phyloP scores from a whole-genome alignment of 805 yeast species.

The Candida pseudofarinosa region DNA sequence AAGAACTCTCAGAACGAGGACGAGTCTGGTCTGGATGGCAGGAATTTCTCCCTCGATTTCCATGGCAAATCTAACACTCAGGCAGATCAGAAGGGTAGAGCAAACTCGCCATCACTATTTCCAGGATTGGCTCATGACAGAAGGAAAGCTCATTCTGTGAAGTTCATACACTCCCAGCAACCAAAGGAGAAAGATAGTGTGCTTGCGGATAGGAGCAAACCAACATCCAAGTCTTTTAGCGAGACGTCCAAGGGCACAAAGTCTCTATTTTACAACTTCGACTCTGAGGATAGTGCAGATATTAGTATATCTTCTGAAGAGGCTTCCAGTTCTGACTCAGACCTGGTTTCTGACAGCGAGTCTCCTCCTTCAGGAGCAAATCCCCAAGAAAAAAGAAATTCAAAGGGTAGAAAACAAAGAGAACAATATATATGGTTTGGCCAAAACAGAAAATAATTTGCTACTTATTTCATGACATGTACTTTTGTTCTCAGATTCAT shows the following conservation, averaged over 20 bases:
- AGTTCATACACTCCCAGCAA: conserved; percentile 25
- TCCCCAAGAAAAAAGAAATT: conserved; percentile 1
- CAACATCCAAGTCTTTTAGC: conserved; percentile 1
- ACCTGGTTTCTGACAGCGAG: background rate
- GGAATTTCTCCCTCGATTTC: conserved; percentile 13
- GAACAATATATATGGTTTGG: conserved; percentile 37
- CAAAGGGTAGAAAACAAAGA: conserved; percentile 6
- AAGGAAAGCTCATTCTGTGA: conserved; percentile 25
- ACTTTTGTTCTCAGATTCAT: background rate
- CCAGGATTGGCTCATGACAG: background rate
- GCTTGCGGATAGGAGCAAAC: background rate
- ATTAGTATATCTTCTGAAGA: conserved; percentile 5
- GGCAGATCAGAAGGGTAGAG: background rate
- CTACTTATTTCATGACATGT: background rate
- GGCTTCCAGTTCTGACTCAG: conserved; percentile 4
- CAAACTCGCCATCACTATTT: background rate
- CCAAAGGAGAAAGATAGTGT: background rate
- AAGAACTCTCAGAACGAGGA: conserved; percentile 13
- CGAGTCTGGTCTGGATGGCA: conserved; percentile 7
- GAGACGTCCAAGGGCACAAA: conserved; percentile 3
- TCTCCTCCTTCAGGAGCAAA: background rate
- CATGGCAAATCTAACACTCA: background rate
- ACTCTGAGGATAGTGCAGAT: conserved; percentile 11
- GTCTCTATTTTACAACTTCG: conserved; percentile 28
- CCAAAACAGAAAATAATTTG: conserved; percentile 19